Percentiles rank a stretch among this genome's conserved stretches.
Conservation (phyloP, 441 rosid genomes). For the Codiaeum variegatum region DNA sequence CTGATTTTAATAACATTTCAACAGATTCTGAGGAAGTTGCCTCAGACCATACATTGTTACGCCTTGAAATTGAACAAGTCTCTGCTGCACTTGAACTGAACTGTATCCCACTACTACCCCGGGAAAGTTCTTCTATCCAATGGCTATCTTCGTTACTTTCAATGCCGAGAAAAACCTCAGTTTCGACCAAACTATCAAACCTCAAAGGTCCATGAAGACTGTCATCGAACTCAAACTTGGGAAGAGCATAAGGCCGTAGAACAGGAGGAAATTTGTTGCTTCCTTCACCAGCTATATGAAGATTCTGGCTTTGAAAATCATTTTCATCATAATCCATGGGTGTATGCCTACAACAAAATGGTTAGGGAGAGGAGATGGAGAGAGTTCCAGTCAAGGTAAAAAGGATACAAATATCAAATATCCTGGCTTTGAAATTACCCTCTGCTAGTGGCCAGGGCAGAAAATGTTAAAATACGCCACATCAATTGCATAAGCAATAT, state of each 20-base stretch:
- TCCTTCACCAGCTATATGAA: conserved; percentile 89
- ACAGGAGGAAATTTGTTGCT: conserved; percentile 73
- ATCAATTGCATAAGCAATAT: background rate
- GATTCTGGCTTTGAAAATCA: conserved; percentile 95
- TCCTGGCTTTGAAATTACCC: conserved; percentile 14
- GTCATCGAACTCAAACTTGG: conserved; percentile 95
- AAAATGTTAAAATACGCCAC: background rate
- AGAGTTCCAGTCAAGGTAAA: conserved; percentile 6
- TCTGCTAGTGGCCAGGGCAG: background rate
- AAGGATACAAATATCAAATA: conserved; percentile 15
- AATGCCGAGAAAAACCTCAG: conserved; percentile 91
- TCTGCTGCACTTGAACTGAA: conserved; percentile 80
- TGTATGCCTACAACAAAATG: conserved; percentile 49
- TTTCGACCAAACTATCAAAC: conserved; percentile 82
- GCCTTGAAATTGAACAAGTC: conserved; percentile 77
- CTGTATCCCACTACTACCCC: conserved; percentile 63
- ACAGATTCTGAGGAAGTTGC: conserved; percentile 97
- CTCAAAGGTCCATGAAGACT: conserved; percentile 70
- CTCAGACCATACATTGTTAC: conserved; percentile 98
- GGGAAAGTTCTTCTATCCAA: conserved; percentile 96
- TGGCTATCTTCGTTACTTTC: conserved; percentile 78
- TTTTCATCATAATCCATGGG: conserved; percentile 99
- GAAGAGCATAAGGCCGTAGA: conserved; percentile 72
- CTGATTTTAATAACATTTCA: conserved; percentile 97
- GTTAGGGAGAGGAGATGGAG: conserved; percentile 1